Conservation (phyloP, 768 basidiomycete genomes). For the Phaeotremella fagi region DNA sequence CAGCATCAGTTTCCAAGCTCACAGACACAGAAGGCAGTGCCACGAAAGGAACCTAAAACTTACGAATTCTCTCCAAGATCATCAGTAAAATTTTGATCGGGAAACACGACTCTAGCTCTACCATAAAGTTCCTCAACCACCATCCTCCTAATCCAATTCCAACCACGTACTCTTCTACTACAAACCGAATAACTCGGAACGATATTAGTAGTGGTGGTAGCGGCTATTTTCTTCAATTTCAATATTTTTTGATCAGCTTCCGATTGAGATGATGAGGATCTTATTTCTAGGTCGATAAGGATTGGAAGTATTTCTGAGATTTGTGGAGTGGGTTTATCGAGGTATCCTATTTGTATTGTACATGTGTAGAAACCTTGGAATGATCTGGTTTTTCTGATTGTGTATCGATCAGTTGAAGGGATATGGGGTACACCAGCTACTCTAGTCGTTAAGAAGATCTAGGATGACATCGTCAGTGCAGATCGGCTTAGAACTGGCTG, state of each 20-base stretch:
- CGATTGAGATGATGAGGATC: no score
- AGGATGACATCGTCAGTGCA: neutral
- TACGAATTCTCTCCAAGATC: neutral
- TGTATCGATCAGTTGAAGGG: constrained; percentile 54
- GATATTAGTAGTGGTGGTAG: no score
- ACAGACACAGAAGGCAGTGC: no score
- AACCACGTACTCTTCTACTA: neutral
- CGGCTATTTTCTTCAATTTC: no score
- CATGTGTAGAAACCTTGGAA: constrained; percentile 48
- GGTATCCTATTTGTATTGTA: no score
- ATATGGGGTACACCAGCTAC: constrained; percentile 57
- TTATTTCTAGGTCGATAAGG: no score
- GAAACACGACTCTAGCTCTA: constrained; percentile 49
- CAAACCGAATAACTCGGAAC: no score
- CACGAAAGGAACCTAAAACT: no score
- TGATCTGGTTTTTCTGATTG: constrained; percentile 58
- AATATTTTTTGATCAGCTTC: no score
- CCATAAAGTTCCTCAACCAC: constrained; percentile 64
- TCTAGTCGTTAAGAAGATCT: constrained; percentile 64
- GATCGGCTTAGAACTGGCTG: neutral
- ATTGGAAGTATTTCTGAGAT: no score
- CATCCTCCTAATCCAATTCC: constrained; percentile 51
- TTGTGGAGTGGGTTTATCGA: no score
- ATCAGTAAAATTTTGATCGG: constrained; percentile 1
- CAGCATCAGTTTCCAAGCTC: no score